Percentiles rank a stretch among this genome's conserved stretches.
Evolutionary conservation across 1,284 basidiomycete genomes (phyloP).

Genomic region (Puccinia coronata): DNA sequence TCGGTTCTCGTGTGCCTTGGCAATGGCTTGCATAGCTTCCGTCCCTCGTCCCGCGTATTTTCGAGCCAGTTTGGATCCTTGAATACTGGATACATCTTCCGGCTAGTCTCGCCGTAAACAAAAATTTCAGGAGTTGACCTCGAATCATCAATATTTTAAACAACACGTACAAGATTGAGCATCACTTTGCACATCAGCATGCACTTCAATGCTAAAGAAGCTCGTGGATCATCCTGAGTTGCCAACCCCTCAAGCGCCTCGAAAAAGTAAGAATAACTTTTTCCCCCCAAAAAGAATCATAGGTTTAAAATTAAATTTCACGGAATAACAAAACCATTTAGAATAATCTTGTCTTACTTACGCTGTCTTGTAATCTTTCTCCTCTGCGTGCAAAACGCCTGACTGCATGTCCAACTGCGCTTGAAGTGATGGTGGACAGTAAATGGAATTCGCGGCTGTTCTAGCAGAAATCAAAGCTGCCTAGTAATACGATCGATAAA

Average conservation of each 20-base stretch:
- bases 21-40: slow-evolving; percentile 92
- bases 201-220: slow-evolving; percentile 89
- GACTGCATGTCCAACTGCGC: slow-evolving; percentile 88
- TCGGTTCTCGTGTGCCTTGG: slow-evolving; percentile 86
- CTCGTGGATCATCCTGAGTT: slow-evolving; percentile 63
- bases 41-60: slow-evolving; percentile 80
- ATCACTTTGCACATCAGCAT: slow-evolving; percentile 98
- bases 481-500: slow-evolving; percentile 60
- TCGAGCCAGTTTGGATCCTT: slow-evolving; percentile 80
- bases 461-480: slow-evolving; percentile 87
- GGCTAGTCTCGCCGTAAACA: slow-evolving; percentile 64
- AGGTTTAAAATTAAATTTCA: background rate
- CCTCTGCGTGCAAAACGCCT: slow-evolving; percentile 89
- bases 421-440: slow-evolving; percentile 91
- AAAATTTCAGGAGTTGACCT: slow-evolving; percentile 27
- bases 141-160: background rate
- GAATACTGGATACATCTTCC: slow-evolving; percentile 83
- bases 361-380: slow-evolving; percentile 95
- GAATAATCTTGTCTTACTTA: slow-evolving; percentile 50
- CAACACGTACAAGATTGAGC: slow-evolving; percentile 76
- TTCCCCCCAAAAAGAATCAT: slow-evolving; percentile 4
- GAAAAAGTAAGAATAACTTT: slow-evolving; percentile 88
- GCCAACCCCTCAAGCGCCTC: slow-evolving; percentile 93
- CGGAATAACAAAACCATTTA: background rate
- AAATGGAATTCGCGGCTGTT: slow-evolving; percentile 94